These are phyloP conservation scores for Gamsiella multidivaricata DNA, from an alignment of 192 early-diverging fungal genomes.

Conservation along the genomic window DNA sequence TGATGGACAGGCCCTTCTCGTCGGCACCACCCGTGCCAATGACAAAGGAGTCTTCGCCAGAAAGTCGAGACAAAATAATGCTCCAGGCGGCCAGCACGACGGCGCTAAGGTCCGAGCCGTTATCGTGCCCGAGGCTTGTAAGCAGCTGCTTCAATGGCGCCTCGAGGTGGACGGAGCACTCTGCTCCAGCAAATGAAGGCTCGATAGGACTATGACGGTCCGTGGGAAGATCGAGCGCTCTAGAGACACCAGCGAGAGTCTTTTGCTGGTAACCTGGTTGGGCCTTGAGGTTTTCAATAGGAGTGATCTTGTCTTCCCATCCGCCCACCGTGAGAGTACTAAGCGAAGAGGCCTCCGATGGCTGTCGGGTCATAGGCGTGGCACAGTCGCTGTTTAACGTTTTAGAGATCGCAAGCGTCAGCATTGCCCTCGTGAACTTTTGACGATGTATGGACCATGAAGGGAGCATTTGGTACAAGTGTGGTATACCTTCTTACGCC, in stretches of 20 bases:
- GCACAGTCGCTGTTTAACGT: too few relatives aligned
- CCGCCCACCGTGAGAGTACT: too few relatives aligned
- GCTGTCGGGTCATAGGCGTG: too few relatives aligned
- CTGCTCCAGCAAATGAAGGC: background rate
- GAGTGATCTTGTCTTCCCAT: background rate
- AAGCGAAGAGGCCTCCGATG: too few relatives aligned
- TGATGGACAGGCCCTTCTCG: background rate
- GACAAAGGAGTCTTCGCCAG: background rate
- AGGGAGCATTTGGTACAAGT: too few relatives aligned
- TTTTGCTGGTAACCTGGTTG: too few relatives aligned
- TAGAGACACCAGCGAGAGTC: too few relatives aligned
- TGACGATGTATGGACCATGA: too few relatives aligned
- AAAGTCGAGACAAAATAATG: slow-evolving; percentile 1
- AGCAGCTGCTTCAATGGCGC: slow-evolving; percentile 5
- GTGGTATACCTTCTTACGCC: too few relatives aligned
- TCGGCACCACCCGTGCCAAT: background rate
- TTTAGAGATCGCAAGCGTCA: too few relatives aligned
- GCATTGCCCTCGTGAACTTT: too few relatives aligned
- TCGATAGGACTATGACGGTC: background rate
- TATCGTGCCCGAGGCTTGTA: background rate
- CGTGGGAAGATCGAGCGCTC: slow-evolving; percentile 1
- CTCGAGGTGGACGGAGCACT: slow-evolving; percentile 1
- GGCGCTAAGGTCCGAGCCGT: background rate
- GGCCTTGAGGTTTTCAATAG: too few relatives aligned
- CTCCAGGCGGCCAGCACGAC: slow-evolving; percentile 10